A percentile compares a stretch with the other conserved stretches of the same genome.
phyloP scores from a whole-genome alignment of 163 green algal genomes.

The Volvox carteri region DNA sequence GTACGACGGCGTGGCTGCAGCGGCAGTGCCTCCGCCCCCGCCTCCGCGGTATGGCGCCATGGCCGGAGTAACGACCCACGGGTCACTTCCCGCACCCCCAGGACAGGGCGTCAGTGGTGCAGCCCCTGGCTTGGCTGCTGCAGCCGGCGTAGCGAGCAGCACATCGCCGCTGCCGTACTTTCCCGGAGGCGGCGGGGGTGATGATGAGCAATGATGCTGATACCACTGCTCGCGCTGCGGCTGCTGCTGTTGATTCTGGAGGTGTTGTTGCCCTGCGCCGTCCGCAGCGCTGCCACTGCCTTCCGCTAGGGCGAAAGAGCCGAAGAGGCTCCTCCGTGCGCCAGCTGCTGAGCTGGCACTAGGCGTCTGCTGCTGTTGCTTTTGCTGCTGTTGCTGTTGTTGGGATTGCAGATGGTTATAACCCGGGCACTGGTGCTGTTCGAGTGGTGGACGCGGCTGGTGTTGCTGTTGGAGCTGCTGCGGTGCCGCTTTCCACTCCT shows the following conservation, averaged over 20 bases:
- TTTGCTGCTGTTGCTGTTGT: neutral
- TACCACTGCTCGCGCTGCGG: neutral
- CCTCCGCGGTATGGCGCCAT: no score
- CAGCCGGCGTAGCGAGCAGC: no score
- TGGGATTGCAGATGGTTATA: neutral
- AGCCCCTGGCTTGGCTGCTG: no score
- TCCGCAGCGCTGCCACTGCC: neutral
- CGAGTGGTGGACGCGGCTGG: neutral
- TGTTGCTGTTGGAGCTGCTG: neutral
- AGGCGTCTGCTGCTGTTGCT: neutral
- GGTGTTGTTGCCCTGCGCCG: neutral
- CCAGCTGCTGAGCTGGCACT: neutral
- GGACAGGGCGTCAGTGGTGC: no score
- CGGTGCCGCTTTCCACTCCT: no score
- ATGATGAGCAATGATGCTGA: neutral
- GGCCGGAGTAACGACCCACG: neutral
- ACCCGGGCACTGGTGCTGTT: neutral
- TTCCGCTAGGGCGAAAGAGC: neutral
- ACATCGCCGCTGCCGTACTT: no score
- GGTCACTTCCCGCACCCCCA: neutral
- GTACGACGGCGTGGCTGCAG: no score
- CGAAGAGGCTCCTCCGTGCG: neutral
- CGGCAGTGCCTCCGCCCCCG: no score
- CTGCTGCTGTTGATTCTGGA: neutral
- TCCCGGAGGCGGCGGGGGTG: no score